Evolutionary conservation across 495 filamentous ascomycete genomes (phyloP), one percentile per base, ranked within the genome.

Genomic region (Tuber brumale): DNA sequence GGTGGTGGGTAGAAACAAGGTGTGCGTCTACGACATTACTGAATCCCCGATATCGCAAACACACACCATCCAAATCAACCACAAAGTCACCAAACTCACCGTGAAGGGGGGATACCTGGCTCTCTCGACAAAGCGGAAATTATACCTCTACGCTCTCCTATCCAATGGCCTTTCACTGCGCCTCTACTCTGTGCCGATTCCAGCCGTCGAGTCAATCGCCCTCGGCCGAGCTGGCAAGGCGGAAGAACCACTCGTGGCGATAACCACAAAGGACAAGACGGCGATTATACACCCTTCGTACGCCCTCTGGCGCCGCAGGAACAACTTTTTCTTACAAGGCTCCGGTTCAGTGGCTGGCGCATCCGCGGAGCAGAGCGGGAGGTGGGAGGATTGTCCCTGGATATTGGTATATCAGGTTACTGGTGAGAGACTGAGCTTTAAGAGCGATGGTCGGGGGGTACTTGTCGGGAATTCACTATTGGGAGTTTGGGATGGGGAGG

Each of bases 301-400:
- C 74, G 80, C 80, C 72, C 48, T 82, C 70, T 72, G 74, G 69
- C 76, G 79, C 77, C 78, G 79, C 61, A 80, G 80, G 46, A 80
- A 72, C 71, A 72, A 72, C 48, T 82, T 82, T 66, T 82, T 82
- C 74, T 79, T 61, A 10, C 57, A 66, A 8, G 27, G 57, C 27
- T 35, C 57, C 57, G 31, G 14, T 35, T 10, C 57, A 27, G 57
- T 27, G 27, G 14, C 57, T 0, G 18, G 57, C 27, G 57, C 57
- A 35, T 35, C 57, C 57, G 7, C 12, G 31, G 57, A 14, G 16
- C 57, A 66, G 3, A 66, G 57, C 14, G 57, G 27, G 31, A 31
- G 12, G 14, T 18, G 57, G 57, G 57, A 66, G 27, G 57, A 66
- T 31, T 66, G 57, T 66, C 57, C 57, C 57, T 66, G 57, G 57